Evolutionary conservation across 2,329 filamentous ascomycete species (phyloP), one percentile per base, ranked within the genome.

Genomic region (Amauroascus verrucosus): DNA sequence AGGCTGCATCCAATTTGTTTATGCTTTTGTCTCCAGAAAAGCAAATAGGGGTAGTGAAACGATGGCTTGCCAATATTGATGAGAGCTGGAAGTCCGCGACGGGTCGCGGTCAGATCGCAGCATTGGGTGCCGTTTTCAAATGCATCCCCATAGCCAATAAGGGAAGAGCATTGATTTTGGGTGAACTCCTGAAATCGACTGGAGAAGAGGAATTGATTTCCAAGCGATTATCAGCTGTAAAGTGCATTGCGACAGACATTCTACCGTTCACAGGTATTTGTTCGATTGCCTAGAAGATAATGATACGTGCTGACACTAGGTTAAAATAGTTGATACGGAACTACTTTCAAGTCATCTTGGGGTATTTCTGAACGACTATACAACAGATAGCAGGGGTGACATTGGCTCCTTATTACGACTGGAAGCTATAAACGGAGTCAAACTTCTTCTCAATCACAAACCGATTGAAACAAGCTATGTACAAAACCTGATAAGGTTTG

Each of bases 371-470:
- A 85, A 91, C 59, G 90, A 98, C 65, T 97, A 97, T 64, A 95
- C 88, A 0, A 90, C 88, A 2, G 91, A 88, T 59, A 84, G 90
- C 13, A 78, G 89, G 54, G 93, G 93, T 14, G 93, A 98, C 63
- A 79, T 97, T 47, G 93, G 93, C 4, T 95, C 90, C 0, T 80
- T 90, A 50, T 85, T 95, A 3, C 80, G 93, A 2, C 73, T 91
- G 4, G 85, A 90, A 66, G 90, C 88, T 22, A 77, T 96, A 11
- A 77, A 80, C 56, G 81, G 81, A 1, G 74, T 88, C 1, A 81
- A 62, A 11, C 59, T 61, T 11, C 60, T 71, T 35, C 58, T 70
- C n/a, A n/a, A n/a, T n/a, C n/a, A n/a, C n/a, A n/a, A n/a, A n/a
- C n/a, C n/a, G n/a, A n/a, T n/a, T n/a, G n/a, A n/a, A n/a, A n/a